phyloP scores from a whole-genome alignment of 2,329 filamentous ascomycete species.

The Monilinia fructigena region DNA sequence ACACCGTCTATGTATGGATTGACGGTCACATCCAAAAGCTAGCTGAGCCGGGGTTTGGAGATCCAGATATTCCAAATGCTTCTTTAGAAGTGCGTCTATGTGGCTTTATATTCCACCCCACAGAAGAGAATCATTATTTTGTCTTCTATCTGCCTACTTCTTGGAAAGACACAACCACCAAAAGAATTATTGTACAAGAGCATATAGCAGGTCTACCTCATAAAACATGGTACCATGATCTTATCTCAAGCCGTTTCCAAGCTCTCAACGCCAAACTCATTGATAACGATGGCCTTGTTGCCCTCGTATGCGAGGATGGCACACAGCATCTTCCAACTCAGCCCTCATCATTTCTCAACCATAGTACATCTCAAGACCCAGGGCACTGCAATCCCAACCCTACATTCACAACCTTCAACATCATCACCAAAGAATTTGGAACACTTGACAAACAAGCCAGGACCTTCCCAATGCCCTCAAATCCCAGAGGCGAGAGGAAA shows the following conservation, averaged over 20 bases:
- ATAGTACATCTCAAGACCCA: background rate
- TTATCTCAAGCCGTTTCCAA: background rate
- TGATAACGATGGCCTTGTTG: slow-evolving; percentile 4
- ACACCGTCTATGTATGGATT: background rate
- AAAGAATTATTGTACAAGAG: background rate
- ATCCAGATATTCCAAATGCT: background rate
- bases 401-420: slow-evolving; percentile 25
- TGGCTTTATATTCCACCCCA: slow-evolving; percentile 15
- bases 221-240: background rate
- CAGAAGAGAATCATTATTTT: slow-evolving; percentile 2
- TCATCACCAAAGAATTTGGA: slow-evolving; percentile 21
- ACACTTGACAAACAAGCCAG: slow-evolving; percentile 12
- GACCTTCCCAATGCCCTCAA: background rate
- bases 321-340: background rate
- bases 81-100: background rate
- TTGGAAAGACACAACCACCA: background rate
- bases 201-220: background rate
- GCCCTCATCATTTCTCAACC: background rate
- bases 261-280: background rate
- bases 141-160: slow-evolving; percentile 8
- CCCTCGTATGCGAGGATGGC: background rate
- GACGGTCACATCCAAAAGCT: background rate
- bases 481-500: too few species aligned
- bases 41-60: background rate
- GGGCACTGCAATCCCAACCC: background rate